Conservation (phyloP, 2,329 filamentous ascomycete species). For the Clarireedia paspali region DNA sequence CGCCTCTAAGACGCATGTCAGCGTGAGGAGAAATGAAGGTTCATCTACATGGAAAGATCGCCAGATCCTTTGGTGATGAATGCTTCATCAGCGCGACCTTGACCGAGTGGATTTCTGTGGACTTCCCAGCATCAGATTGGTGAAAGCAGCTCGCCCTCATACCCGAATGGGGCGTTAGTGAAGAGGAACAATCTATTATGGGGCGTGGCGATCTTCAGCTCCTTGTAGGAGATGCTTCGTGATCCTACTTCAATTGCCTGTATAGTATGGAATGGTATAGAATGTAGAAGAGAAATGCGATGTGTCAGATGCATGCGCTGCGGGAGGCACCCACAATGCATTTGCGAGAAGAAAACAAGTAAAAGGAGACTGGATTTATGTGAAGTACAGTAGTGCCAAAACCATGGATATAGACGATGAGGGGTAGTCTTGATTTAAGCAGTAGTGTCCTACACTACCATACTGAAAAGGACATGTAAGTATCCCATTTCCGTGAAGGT, state of each 20-base stretch:
- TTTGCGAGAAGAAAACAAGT: neutral
- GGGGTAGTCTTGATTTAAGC: neutral
- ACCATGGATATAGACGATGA: neutral
- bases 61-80: neutral
- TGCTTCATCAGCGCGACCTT: neutral
- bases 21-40: neutral
- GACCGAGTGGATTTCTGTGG: neutral
- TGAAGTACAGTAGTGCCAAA: neutral
- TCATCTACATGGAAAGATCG: neutral
- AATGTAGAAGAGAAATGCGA: slow-evolving; percentile 5
- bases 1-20: neutral
- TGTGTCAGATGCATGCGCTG: slow-evolving; percentile 6
- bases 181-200: slow-evolving; percentile 3
- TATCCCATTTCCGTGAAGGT: neutral
- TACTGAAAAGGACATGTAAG: neutral
- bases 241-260: neutral
- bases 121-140: neutral
- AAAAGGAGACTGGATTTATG: neutral
- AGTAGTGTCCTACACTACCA: neutral
- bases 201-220: neutral
- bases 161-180: neutral
- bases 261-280: neutral
- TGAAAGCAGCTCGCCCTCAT: neutral
- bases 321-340: neutral
- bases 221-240: neutral